Conservation (phyloP, 495 filamentous ascomycete genomes). For the Usnea hakonensis region DNA sequence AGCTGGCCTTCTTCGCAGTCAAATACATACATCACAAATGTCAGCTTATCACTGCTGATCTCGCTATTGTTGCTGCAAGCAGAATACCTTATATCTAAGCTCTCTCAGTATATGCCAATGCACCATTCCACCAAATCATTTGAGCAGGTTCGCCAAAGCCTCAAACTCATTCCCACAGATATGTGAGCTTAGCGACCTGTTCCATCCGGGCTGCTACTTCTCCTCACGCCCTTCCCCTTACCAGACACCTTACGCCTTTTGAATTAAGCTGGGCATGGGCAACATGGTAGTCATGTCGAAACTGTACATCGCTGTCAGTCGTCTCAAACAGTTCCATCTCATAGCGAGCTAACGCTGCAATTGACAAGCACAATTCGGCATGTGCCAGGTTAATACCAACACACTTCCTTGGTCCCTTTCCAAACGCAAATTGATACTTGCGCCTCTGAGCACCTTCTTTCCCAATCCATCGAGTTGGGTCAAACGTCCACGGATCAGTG, state of each 20-base stretch:
- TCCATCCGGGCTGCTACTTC: no score
- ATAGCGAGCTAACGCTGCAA: constrained; percentile 22
- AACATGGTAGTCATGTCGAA: constrained; percentile 33
- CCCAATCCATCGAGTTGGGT: constrained; percentile 23
- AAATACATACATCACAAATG: no score
- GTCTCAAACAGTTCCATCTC: constrained; percentile 29
- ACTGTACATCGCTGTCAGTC: constrained; percentile 26
- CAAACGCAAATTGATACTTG: constrained; percentile 30
- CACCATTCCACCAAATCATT: no score
- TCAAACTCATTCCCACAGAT: no score
- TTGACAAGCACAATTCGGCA: constrained; percentile 27
- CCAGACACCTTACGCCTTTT: constrained; percentile 24
- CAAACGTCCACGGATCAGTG: constrained; percentile 23
- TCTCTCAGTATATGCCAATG: no score
- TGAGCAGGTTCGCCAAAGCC: no score
- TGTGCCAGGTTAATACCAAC: constrained; percentile 27
- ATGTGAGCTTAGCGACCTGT: no score
- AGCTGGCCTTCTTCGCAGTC: no score
- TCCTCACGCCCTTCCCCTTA: constrained; percentile 1
- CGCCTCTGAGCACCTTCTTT: constrained; percentile 18
- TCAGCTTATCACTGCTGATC: no score
- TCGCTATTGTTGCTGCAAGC: no score
- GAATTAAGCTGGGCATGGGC: constrained; percentile 28
- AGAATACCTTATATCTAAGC: no score
- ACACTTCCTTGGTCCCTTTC: constrained; percentile 28